Evolutionary conservation across 2,329 filamentous ascomycete genomes (phyloP).

Genomic region (Xylaria sp.): DNA sequence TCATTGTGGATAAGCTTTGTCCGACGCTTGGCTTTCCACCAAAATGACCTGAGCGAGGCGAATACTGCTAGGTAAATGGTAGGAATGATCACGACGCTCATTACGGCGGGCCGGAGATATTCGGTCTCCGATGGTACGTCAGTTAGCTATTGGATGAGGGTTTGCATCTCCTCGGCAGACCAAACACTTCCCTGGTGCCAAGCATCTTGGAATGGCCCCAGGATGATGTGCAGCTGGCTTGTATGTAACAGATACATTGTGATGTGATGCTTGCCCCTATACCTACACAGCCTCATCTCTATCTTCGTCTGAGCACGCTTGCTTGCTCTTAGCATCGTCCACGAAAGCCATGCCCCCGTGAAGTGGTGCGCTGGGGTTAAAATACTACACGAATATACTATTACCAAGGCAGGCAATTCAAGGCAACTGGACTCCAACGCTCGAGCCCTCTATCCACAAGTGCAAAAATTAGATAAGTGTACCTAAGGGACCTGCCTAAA

Average conservation of each 20-base stretch:
- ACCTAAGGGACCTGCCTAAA: background rate
- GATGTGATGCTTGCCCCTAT: background rate
- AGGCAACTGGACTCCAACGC: background rate
- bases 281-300: background rate
- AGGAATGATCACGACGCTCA: background rate
- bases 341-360: background rate
- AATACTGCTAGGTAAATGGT: background rate
- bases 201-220: background rate
- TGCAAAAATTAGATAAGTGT: background rate
- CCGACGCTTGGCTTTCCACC: background rate
- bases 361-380: background rate
- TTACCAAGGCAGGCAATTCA: background rate
- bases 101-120: background rate
- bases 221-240: background rate
- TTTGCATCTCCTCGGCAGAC: background rate
- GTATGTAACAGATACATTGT: background rate
- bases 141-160: background rate
- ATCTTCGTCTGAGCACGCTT: background rate
- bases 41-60: background rate
- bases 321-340: background rate
- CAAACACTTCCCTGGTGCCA: background rate
- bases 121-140: background rate
- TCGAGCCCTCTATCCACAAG: background rate
- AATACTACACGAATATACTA: background rate
- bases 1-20: background rate